phyloP scores from a whole-genome alignment of 2,329 filamentous ascomycete species.

The Nannizzia gypsea region DNA sequence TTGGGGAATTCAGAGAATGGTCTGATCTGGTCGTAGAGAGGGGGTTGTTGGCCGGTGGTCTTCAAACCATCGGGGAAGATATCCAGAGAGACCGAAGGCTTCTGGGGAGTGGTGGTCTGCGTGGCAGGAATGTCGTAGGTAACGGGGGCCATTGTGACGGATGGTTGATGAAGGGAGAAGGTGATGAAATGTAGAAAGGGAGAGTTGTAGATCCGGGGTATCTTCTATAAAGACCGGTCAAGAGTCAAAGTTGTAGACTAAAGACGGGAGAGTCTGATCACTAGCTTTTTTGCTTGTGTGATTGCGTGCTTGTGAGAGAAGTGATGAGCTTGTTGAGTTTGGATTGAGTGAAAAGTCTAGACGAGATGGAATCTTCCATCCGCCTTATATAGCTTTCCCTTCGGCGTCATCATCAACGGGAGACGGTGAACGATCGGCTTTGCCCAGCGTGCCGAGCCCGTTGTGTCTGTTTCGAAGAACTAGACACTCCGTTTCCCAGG shows the following conservation, averaged over 20 bases:
- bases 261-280: not conserved
- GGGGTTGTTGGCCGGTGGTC: conserved; percentile 60
- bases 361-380: not conserved
- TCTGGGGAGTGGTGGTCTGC: not conserved
- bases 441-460: conserved; percentile 2
- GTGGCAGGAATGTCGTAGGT: conserved; percentile 11
- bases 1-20: conserved; percentile 61
- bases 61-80: conserved; percentile 55
- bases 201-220: not conserved
- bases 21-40: conserved; percentile 52
- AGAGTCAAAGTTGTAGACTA: not conserved
- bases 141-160: conserved; percentile 14
- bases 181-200: not conserved
- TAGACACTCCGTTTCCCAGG: not conserved
- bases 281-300: conserved; percentile 1
- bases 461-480: not conserved
- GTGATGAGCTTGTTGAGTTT: not conserved
- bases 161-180: not conserved
- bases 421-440: not conserved
- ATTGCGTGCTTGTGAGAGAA: not conserved
- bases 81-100: conserved; percentile 12
- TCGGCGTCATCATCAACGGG: not conserved
- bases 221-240: not conserved
- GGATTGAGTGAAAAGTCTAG: not conserved
- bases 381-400: not conserved